phyloP scores from a whole-genome alignment of 2,329 filamentous ascomycete genomes.

The Diaporthe citrichinensis region DNA sequence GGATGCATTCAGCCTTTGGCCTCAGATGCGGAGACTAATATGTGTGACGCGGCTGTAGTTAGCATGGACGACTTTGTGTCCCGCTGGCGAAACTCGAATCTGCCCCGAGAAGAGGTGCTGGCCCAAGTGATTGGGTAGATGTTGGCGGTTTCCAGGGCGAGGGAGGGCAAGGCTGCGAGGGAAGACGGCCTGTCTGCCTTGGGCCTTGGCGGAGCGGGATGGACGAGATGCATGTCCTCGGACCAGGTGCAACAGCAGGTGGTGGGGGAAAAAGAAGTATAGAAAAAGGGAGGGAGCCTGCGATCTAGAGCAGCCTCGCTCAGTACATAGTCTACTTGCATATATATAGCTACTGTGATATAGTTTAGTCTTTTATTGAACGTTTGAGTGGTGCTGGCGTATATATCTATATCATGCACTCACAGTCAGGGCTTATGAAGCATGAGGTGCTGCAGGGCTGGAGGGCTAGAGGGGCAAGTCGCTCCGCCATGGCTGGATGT shows the following conservation, averaged over 20 bases:
- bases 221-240: conserved; percentile 7
- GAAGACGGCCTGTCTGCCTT: neutral
- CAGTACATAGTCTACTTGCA: neutral
- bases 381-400: neutral
- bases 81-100: conserved; percentile 80
- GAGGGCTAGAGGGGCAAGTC: neutral
- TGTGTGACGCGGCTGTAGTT: conserved; percentile 62
- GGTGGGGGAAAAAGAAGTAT: neutral
- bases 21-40: conserved; percentile 36
- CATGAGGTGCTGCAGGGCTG: conserved; percentile 1
- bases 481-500: conserved; percentile 21
- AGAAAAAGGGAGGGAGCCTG: conserved; percentile 3
- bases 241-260: neutral
- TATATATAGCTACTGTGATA: neutral
- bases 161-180: neutral
- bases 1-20: neutral
- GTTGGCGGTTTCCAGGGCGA: conserved; percentile 60
- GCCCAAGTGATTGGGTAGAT: conserved; percentile 48
- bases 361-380: neutral
- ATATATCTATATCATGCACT: neutral
- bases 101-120: conserved; percentile 61
- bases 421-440: conserved; percentile 20
- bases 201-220: conserved; percentile 18
- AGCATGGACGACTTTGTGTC: conserved; percentile 87
- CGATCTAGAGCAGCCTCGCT: neutral